Evolutionary conservation across 352 stramenopile species (phyloP), one percentile per base, ranked within the genome.

Genomic region (Phytopythium helicoides): DNA sequence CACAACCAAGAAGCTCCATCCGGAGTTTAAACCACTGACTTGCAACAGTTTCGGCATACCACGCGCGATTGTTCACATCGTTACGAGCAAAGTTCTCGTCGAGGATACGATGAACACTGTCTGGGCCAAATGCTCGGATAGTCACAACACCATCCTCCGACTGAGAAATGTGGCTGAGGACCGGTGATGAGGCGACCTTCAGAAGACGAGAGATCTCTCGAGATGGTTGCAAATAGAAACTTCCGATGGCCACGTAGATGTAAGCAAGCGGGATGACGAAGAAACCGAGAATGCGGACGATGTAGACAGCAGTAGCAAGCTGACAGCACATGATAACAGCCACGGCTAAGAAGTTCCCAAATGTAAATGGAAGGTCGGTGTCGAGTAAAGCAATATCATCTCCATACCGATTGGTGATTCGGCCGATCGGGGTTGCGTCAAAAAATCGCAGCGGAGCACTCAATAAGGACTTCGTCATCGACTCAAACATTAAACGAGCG

Each of bases 371-470:
- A 26, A 88, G 56, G 38, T 92, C 73, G 19, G 94, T 73, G 68
- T 98, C 90, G 14, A 97, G 64, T 14, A 83, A 84, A 31, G 89
- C 74, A 66, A 97, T 92, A 56, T 97, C 90, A 9, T 74, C 80
- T 31, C 73, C 65, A 45, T 97, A 98, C 12, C 94, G 76, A 54
- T 94, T 96, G 15, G 97, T 36, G 50, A 97, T 89, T 48, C 89
- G 71, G 1, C 90, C 89, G 21, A 94, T 71, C 6, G 91, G 93
- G 52, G 92, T 97, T 7, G 73, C 81, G 58, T 97, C 89, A 62
- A 97, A 98, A 64, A 98, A 97, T 5, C 77, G 61, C 36, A 97
- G 78, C 7, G 92, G 89, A 16, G 92, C 90, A 38, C 73, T 67
- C 18, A 98, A 56, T 15, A 97, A 76, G 19, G 76, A 78, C 19